These are phyloP conservation scores for Musa acuminata DNA, from an alignment of 176 grass and related monocot species.

Conservation along the genomic window DNA sequence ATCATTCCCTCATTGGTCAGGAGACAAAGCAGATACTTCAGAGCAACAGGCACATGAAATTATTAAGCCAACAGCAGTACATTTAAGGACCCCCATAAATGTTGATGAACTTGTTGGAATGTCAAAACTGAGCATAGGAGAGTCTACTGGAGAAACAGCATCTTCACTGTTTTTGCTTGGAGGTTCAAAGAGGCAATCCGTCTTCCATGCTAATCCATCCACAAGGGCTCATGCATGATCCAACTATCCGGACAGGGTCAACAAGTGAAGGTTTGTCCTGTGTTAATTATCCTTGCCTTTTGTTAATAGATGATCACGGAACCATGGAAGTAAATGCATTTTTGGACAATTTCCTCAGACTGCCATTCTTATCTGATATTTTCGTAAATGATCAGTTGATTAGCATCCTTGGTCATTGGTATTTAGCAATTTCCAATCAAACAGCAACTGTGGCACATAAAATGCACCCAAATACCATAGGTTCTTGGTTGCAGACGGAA, in stretches of 20 bases:
- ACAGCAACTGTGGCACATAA: no score
- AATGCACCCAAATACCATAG: no score
- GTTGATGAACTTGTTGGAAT: constrained; percentile 77
- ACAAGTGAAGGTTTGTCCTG: constrained; percentile 21
- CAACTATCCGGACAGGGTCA: neutral
- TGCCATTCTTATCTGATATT: constrained; percentile 43
- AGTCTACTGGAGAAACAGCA: constrained; percentile 33
- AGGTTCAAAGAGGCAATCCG: constrained; percentile 65
- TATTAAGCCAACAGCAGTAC: constrained; percentile 76
- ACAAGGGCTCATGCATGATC: constrained; percentile 69
- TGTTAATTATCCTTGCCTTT: neutral
- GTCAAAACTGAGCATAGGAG: constrained; percentile 85
- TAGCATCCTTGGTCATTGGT: neutral
- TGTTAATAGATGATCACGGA: neutral
- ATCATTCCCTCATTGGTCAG: constrained; percentile 63
- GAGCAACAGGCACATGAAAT: constrained; percentile 71
- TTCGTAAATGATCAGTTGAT: constrained; percentile 22
- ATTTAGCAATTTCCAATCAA: neutral
- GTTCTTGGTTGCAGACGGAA: no score
- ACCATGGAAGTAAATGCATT: constrained; percentile 11
- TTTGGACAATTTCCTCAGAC: constrained; percentile 32
- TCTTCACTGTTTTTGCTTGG: constrained; percentile 61
- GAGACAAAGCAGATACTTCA: constrained; percentile 37
- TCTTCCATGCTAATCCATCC: constrained; percentile 76
- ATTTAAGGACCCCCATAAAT: constrained; percentile 71